Percentiles rank a stretch among this genome's conserved stretches.
These are phyloP conservation scores for Pseudogymnoascus sp. DNA, from an alignment of 2,329 filamentous ascomycete genomes.

Conservation along the genomic window DNA sequence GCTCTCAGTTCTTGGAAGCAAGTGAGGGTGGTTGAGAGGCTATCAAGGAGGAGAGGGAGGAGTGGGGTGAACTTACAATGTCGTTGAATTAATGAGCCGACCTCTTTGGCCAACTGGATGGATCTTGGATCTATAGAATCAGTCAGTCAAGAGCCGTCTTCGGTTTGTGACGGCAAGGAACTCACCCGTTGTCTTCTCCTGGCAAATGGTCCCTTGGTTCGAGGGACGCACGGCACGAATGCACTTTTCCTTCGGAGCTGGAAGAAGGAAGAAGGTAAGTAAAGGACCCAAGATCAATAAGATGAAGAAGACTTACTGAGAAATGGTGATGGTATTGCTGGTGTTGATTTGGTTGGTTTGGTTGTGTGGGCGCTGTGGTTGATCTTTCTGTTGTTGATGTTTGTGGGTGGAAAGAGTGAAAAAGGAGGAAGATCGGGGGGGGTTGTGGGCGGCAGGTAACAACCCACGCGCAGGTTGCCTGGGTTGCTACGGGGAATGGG, in stretches of 20 bases:
- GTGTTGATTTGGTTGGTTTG: neutral
- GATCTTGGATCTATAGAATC: neutral
- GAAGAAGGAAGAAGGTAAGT: neutral
- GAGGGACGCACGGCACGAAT: neutral
- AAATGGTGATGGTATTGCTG: neutral
- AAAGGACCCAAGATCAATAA: neutral
- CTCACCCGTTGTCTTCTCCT: neutral
- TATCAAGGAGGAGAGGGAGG: neutral
- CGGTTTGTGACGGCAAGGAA: neutral
- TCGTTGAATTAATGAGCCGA: neutral
- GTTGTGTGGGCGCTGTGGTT: neutral
- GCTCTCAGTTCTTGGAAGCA: neutral
- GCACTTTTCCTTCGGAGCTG: neutral
- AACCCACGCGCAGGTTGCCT: neutral
- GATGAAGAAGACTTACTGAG: neutral
- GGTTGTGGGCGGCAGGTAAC: neutral
- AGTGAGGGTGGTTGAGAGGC: neutral
- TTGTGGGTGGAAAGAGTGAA: slow-evolving; percentile 2
- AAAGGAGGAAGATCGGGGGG: neutral
- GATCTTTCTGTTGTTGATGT: neutral
- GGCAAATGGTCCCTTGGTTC: neutral
- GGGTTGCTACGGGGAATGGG: neutral
- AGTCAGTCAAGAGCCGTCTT: neutral
- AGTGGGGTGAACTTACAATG: neutral
- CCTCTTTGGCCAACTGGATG: neutral